Conservation (phyloP, 805 yeast genomes). For the Saccharomycopsis malanga region DNA sequence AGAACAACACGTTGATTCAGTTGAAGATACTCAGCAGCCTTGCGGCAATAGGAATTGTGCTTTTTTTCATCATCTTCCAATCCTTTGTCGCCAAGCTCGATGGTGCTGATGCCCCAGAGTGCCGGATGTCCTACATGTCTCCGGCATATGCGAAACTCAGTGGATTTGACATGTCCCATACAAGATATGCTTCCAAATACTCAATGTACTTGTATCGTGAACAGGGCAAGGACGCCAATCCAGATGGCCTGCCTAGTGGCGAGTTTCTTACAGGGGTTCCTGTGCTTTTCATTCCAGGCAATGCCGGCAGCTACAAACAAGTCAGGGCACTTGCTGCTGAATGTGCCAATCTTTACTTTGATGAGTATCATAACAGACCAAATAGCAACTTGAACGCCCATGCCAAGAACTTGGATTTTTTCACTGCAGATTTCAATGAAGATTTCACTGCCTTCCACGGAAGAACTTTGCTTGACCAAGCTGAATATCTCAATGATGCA, state of each 20-base stretch:
- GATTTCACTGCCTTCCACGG: constrained; percentile 97
- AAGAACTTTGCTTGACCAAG: constrained; percentile 85
- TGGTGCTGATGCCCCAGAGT: constrained; percentile 47
- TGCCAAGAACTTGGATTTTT: constrained; percentile 61
- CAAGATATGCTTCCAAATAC: constrained; percentile 72
- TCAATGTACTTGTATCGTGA: constrained; percentile 83
- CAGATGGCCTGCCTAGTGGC: constrained; percentile 33
- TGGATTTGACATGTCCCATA: constrained; percentile 64
- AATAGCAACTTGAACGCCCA: constrained; percentile 23
- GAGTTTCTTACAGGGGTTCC: constrained; percentile 62
- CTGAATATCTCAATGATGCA: constrained; percentile 88
- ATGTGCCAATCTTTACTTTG: constrained; percentile 49
- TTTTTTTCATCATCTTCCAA: constrained; percentile 25
- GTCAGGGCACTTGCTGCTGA: constrained; percentile 89
- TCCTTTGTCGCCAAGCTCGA: constrained; percentile 28
- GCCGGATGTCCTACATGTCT: constrained; percentile 69
- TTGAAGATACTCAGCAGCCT: constrained; percentile 4
- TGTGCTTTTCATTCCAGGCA: constrained; percentile 90
- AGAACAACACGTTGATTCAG: background rate
- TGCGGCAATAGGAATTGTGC: constrained; percentile 4
- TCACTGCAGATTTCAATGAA: constrained; percentile 90
- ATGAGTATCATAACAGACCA: constrained; percentile 21
- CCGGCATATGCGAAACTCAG: constrained; percentile 74
- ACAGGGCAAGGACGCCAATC: constrained; percentile 57
- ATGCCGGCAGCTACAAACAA: constrained; percentile 91